Conservation (phyloP, 1,139 yeast genomes). For the Debaryomyces psychrophilus region DNA sequence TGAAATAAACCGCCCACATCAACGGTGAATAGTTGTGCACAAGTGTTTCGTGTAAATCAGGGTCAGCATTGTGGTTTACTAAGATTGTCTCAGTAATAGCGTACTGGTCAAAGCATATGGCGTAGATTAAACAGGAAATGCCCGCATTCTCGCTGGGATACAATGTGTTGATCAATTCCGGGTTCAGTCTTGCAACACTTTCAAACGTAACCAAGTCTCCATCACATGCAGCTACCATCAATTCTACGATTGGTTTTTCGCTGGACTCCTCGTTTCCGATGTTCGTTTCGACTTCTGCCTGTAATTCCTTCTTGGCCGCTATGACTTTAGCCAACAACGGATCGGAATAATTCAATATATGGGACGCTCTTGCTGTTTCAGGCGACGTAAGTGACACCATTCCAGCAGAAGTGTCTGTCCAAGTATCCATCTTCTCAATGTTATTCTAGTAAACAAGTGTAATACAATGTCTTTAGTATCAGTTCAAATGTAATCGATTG, state of each 20-base stretch:
- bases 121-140: conserved; percentile 52
- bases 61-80: conserved; percentile 37
- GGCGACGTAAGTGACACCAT: conserved; percentile 10
- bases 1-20: conserved; percentile 53
- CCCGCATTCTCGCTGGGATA: conserved; percentile 47
- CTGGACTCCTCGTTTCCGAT: conserved; percentile 12
- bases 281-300: conserved; percentile 24
- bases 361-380: conserved; percentile 9
- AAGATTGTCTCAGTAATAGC: conserved; percentile 49
- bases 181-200: conserved; percentile 33
- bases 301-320: conserved; percentile 51
- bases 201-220: conserved; percentile 53
- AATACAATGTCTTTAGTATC: not conserved
- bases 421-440: conserved; percentile 21
- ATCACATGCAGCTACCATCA: conserved; percentile 53
- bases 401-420: conserved; percentile 17
- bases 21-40: conserved; percentile 41
- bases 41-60: conserved; percentile 41
- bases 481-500: not conserved
- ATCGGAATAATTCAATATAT: conserved; percentile 32
- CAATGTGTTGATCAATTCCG: conserved; percentile 32
- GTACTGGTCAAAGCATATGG: conserved; percentile 52
- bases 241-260: conserved; percentile 22
- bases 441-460: not conserved
- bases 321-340: conserved; percentile 45